Conservation (phyloP, 345 rosid species). For the Acer yangbiense region DNA sequence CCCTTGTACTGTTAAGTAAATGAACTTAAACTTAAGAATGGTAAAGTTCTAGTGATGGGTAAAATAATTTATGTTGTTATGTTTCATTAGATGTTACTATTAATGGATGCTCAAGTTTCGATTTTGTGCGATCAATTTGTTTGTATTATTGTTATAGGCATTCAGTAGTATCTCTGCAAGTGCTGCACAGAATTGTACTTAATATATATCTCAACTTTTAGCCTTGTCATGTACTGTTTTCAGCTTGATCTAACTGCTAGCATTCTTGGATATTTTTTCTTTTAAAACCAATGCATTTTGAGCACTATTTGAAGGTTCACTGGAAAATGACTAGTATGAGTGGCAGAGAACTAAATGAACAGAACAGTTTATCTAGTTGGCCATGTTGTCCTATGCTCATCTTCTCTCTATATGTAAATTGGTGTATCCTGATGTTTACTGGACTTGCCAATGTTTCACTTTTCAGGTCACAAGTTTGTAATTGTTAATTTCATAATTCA, state of each 20-base stretch:
- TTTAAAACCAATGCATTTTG: background rate
- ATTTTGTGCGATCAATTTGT: background rate
- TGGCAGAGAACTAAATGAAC: background rate
- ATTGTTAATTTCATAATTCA: background rate
- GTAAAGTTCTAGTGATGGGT: background rate
- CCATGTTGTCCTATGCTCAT: background rate
- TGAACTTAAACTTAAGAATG: background rate
- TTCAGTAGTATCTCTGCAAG: background rate
- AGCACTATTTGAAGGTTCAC: background rate
- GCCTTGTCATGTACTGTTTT: background rate
- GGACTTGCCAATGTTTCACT: background rate
- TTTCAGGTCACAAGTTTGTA: background rate
- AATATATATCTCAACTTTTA: background rate
- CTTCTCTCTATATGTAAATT: background rate
- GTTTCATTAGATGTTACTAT: no score
- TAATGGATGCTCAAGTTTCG: no score
- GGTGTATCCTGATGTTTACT: background rate
- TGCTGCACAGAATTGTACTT: no score
- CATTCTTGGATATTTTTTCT: background rate
- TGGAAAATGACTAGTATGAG: background rate
- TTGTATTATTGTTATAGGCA: background rate
- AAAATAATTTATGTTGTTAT: no score
- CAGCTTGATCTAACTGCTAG: background rate
- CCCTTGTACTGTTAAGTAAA: no score
- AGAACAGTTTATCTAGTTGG: background rate